phyloP scores from a whole-genome alignment of 1,284 basidiomycete species.

The Puccinia hordei region DNA sequence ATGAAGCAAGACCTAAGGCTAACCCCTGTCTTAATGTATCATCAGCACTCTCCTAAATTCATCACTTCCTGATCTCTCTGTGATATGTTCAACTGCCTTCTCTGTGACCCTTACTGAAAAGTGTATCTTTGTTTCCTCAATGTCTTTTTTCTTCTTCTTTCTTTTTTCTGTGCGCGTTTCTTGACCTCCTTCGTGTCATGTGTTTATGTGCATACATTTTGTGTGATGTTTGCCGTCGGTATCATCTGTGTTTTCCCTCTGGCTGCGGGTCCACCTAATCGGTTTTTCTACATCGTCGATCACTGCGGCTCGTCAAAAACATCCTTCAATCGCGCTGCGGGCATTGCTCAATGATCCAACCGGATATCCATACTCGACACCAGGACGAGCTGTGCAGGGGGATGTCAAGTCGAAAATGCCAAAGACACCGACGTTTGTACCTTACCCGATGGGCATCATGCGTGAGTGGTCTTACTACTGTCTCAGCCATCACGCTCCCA shows the following conservation, averaged over 20 bases:
- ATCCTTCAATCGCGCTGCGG: not conserved
- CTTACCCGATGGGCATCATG: slow-evolving; percentile 50
- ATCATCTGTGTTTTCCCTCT: slow-evolving; percentile 5
- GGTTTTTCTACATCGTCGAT: not conserved
- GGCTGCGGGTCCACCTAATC: slow-evolving; percentile 3
- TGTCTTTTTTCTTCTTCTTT: too few species aligned
- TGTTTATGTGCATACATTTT: slow-evolving; percentile 3
- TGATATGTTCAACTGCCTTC: slow-evolving; percentile 19
- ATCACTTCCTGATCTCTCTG: not conserved
- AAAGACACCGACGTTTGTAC: slow-evolving; percentile 51
- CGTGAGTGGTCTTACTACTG: slow-evolving; percentile 17
- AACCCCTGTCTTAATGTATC: not conserved
- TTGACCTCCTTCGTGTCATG: not conserved
- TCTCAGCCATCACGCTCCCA: too few species aligned
- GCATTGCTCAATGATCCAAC: not conserved
- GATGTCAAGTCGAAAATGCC: slow-evolving; percentile 50
- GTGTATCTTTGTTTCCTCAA: slow-evolving; percentile 17
- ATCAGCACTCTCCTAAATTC: not conserved
- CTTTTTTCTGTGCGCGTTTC: slow-evolving; percentile 9
- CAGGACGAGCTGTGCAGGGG: slow-evolving; percentile 49
- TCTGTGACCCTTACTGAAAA: slow-evolving; percentile 25
- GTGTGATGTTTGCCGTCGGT: slow-evolving; percentile 11
- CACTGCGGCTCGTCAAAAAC: not conserved
- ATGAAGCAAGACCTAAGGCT: not conserved
- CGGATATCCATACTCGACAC: not conserved